Evolutionary conservation across 495 filamentous ascomycete species (phyloP), one percentile per base, ranked within the genome.

Genomic region (Chaetomium cochliodes): DNA sequence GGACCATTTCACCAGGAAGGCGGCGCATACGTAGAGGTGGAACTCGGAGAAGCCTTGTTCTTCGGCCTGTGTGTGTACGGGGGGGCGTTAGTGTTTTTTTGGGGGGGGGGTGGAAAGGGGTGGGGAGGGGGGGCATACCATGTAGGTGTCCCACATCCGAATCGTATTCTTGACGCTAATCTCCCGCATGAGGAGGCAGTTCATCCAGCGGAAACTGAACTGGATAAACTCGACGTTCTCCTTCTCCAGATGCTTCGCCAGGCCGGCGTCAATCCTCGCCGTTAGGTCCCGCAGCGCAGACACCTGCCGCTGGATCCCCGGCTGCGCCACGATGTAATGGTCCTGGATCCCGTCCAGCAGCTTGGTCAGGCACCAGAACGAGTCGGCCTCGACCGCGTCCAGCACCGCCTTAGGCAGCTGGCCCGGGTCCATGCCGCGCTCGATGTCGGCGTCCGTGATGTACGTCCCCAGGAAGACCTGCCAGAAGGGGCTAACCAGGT

Each of bases 201-300:
- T 98, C 94, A 98, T 98, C 94, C 94, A 98, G 64, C 94, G 85
- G 74, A 98, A 98, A 74, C 92, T 96, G 73, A 98, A 98, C 73
- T 98, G 94, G 76, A 98, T 98, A 69, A 98, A 98, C 74, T 98
- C 96, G 30, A 98, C 92, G 13, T 90, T 88, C 73, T 98, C 91
- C 25, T 83, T 83, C 70, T 96, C 91, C 20, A 98, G 81, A 72
- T 98, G 94, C 65, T 90, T 92, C 15, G 92, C 91, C 63, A 98
- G 82, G 2, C 84, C 80, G 37, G 84, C 84, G 70, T 98, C 94
- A 65, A 98, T 98, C 65, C 94, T 84, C 65, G 87, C 89, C 11
- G 92, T 96, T 30, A 98, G 81, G 76, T 98, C 93, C 52, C 90
- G 85, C 68, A 98, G 80, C 28, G 91, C 92, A 23, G 86, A 83